These are phyloP conservation scores for Nymphaea colorata DNA, from an alignment of 164 flowering plant species.

Conservation along the genomic window DNA sequence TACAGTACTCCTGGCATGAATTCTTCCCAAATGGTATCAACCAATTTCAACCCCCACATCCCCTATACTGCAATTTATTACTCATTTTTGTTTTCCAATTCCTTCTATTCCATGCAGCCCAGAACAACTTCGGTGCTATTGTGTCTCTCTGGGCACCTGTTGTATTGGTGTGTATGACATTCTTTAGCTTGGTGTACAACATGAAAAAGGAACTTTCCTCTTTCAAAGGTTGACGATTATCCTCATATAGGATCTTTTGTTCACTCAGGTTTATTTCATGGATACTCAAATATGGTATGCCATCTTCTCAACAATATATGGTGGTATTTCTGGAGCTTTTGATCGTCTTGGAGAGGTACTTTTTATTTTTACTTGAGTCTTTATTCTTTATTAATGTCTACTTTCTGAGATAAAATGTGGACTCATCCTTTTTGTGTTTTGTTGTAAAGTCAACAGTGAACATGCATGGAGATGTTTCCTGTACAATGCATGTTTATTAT, in stretches of 20 bases:
- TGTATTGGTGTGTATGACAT: constrained; percentile 39
- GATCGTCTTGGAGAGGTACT: constrained; percentile 91
- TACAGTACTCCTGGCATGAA: constrained; percentile 84
- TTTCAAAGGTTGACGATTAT: neutral
- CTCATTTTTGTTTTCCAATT: constrained; percentile 2
- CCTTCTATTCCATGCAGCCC: constrained; percentile 35
- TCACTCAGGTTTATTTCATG: constrained; percentile 86
- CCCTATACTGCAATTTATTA: neutral
- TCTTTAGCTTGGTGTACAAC: neutral
- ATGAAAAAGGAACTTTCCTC: neutral
- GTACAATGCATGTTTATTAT: too few relatives aligned
- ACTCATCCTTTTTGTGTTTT: too few relatives aligned
- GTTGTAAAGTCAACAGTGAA: too few relatives aligned
- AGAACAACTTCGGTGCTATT: constrained; percentile 68
- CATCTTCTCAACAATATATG: constrained; percentile 69
- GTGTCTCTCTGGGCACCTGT: constrained; percentile 86
- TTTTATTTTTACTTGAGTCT: too few relatives aligned
- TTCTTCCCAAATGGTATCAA: constrained; percentile 75
- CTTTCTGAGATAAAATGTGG: too few relatives aligned
- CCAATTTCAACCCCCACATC: neutral
- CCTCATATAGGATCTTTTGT: neutral
- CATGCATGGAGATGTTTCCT: too few relatives aligned
- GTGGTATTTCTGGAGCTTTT: constrained; percentile 87
- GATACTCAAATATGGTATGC: constrained; percentile 99
- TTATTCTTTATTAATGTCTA: too few relatives aligned